A percentile compares a stretch with the other conserved stretches of the same genome.
Evolutionary conservation across 2,329 filamentous ascomycete species (phyloP).

Genomic region (Cercospora zeina): DNA sequence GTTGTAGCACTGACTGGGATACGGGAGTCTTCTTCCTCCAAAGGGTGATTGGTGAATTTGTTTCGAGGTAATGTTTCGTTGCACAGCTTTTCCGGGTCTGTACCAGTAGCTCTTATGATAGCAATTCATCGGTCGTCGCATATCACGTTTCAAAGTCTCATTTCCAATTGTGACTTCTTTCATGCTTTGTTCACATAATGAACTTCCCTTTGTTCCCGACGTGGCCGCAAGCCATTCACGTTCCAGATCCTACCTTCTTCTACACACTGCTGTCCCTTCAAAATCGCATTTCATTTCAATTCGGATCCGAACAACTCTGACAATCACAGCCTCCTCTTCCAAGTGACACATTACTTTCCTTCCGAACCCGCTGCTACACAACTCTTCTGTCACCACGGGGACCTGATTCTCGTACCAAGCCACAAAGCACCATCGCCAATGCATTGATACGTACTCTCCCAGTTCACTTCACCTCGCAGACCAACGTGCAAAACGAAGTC

Average conservation of each 20-base stretch:
- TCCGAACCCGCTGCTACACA: no score
- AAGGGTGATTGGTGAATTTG: background rate
- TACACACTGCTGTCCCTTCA: background rate
- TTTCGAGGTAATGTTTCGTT: background rate
- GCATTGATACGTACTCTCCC: background rate
- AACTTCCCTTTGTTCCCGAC: background rate
- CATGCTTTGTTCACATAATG: background rate
- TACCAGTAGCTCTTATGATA: no score
- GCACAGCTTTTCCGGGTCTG: background rate
- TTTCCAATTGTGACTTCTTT: background rate
- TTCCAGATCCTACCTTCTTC: background rate
- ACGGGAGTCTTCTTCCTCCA: background rate
- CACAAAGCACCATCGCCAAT: no score
- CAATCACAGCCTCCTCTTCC: slow-evolving; percentile 2
- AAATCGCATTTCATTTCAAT: background rate
- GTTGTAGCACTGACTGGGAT: background rate
- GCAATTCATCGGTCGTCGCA: no score
- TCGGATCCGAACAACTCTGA: background rate
- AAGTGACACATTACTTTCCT: no score
- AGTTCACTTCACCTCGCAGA: background rate
- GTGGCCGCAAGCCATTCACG: background rate
- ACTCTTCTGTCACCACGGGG: no score
- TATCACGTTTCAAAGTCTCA: background rate
- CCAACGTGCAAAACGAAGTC: background rate
- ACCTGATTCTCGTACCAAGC: no score